phyloP scores from a whole-genome alignment of 306 rosid species.

The Amphicarpaea edgeworthii region DNA sequence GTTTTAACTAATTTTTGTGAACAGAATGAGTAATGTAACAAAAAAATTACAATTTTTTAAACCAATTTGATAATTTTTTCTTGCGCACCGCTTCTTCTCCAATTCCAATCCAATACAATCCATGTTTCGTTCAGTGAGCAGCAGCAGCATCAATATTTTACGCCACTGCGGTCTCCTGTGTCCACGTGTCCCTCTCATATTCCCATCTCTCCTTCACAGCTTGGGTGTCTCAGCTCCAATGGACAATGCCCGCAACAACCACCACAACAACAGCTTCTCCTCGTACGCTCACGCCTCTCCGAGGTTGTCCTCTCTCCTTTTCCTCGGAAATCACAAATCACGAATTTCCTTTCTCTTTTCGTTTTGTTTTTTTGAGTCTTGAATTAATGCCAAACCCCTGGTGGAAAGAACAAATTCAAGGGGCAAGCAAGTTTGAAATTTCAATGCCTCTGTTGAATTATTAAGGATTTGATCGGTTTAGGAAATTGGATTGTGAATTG shows the following conservation, averaged over 20 bases:
- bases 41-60: too few species aligned
- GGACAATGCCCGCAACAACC: conserved; percentile 44
- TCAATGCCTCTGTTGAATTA: too few species aligned
- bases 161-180: conserved; percentile 54
- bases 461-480: neutral
- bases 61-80: too few species aligned
- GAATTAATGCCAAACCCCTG: too few species aligned
- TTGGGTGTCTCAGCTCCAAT: conserved; percentile 45
- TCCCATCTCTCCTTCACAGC: conserved; percentile 11
- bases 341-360: too few species aligned
- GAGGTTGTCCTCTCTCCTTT: conserved; percentile 47
- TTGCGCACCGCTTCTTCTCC: neutral
- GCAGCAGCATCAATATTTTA: conserved; percentile 43
- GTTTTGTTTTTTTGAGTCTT: too few species aligned
- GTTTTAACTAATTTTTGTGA: too few species aligned
- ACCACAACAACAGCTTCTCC: conserved; percentile 31
- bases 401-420: too few species aligned
- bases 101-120: neutral
- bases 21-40: too few species aligned
- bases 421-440: too few species aligned
- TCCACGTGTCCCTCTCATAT: conserved; percentile 47
- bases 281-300: conserved; percentile 54
- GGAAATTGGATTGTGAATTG: neutral
- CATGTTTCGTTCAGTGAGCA: conserved; percentile 54
- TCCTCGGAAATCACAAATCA: neutral